Evolutionary conservation across 768 basidiomycete genomes (phyloP), one percentile per base, ranked within the genome.

Genomic region (Lactarius vividus): DNA sequence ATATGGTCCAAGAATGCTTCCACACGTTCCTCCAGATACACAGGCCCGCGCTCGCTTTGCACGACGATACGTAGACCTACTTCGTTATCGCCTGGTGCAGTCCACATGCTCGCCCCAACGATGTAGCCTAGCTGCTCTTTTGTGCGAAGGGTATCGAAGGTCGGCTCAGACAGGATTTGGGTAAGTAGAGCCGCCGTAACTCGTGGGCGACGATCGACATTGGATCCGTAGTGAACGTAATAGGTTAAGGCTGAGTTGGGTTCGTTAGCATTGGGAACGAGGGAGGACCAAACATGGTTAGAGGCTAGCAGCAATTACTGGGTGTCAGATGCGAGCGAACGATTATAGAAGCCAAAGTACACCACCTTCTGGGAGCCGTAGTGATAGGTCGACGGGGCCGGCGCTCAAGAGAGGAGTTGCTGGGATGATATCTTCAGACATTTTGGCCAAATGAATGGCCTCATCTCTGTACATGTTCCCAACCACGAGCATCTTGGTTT

Each of bases 41-140:
- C 82, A 10, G 95, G 86, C 11, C 81, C 79, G 62, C 87, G 87
- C 77, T 98, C 95, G 73, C 91, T 92, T 78, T 99, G 97, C 35
- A 98, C 83, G 8, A 94, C 79, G 61, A 98, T 84, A 52, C 92
- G 85, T 67, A 95, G 77, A 8, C 95, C 94, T 67, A 85, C 82
- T 67, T 89, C 84, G 54, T 84, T 87, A 2, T 84, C 79, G n/a
- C 91, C 89, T 49, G 82, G 73, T 52, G 89, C 75, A 11, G 79
- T 74, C 84, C 84, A 86, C 35, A 77, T 73, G 1, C 80, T 79
- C 69, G 85, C 87, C 10, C 81, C 84, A 40, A 97, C 96, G 52
- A 97, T 82, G 75, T 99, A 99, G 6, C 97, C 97, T 1, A 99
- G 82, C 75, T 99, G 97, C 73, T 98, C 94, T 74, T 93, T 88